Evolutionary conservation across 192 early-diverging fungal genomes (phyloP).

Genomic region (Backusella tuberculispora): DNA sequence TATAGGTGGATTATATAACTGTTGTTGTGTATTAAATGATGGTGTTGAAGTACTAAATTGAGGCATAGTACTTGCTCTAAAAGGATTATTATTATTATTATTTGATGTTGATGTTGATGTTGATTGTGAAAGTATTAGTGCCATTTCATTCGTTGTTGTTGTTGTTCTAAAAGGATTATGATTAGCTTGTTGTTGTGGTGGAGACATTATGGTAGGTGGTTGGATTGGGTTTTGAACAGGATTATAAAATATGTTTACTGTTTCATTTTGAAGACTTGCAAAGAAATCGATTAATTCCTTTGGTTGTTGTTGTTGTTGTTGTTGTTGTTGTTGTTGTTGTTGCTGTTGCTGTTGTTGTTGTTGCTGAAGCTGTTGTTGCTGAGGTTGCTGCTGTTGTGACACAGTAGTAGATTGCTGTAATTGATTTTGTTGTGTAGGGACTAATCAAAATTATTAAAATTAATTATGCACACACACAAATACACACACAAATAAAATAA

Average conservation of each 20-base stretch:
- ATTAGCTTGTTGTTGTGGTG: conserved; percentile 1
- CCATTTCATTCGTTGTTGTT: background rate
- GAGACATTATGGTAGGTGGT: background rate
- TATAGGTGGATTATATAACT: background rate
- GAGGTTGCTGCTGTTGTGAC: background rate
- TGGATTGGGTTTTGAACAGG: conserved; percentile 11
- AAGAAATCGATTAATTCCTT: conserved; percentile 41
- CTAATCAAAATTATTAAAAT: conserved; percentile 1
- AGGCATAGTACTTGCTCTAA: conserved; percentile 30
- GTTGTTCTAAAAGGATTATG: conserved; percentile 17
- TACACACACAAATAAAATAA: background rate
- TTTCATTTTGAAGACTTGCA: conserved; percentile 36
- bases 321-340: background rate
- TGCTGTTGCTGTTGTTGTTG: background rate
- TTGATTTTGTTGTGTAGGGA: conserved; percentile 11
- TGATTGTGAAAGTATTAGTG: background rate
- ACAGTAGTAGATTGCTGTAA: background rate
- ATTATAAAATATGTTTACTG: conserved; percentile 24
- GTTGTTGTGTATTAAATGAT: conserved; percentile 2
- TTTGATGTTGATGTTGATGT: background rate
- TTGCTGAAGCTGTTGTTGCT: too few species aligned
- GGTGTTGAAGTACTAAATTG: conserved; percentile 16
- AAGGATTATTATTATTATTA: conserved; percentile 19
- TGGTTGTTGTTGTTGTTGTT: conserved; percentile 23
- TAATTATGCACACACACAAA: background rate